Base-by-base conservation (phyloP, 2,329 filamentous ascomycete genomes). In the Arthroderma sp. region DNA sequence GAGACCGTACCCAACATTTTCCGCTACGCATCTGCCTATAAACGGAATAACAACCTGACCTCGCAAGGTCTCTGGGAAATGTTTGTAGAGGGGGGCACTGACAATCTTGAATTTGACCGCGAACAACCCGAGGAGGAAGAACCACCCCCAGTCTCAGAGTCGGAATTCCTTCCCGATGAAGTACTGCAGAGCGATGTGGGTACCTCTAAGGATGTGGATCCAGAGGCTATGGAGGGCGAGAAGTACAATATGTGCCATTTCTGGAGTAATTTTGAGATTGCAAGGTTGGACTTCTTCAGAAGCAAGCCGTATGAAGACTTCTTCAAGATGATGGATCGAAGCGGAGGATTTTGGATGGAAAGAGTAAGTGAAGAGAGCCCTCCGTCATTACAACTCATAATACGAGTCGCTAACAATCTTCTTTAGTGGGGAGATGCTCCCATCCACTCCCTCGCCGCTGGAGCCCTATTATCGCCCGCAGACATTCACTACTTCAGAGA, bases 201-300 rank as follows among this genome's bases (percentile, higher is more conserved):
- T 33, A 74, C 74, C 44, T 79, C 80, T 50, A 80, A 82, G 29
- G 80, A 91, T 36, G 83, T 95, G 46, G 86, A 96, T 58, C 80
- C 83, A 0, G 88, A 96, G 59, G 77, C 81, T 36, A 98, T 98
- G 91, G 89, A 96, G 61, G 86, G 87, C 51, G 91, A 98, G 64
- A 85, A 81, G 56, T 98, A 98, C 73, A 98, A 98, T 69, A 98
- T 98, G 91, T 98, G 91, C 63, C 91, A 98, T 71, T 98, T 95
- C 72, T 98, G 91, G 91, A 94, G 87, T 64, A 98, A 98, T 64
- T 98, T 98, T 55, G 91, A 98, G 66, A 98, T 98, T 67, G 91
- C 91, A 9, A 80, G 81, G 48, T 75, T 98, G 49, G 83, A 85
- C 67, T 98, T 87, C 79, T 96, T 96, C 76, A 80, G 91, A 55